Percentiles rank a stretch among this genome's conserved stretches.
Evolutionary conservation across 2,329 filamentous ascomycete species (phyloP).

Genomic region (Nannizziopsis barbatae): DNA sequence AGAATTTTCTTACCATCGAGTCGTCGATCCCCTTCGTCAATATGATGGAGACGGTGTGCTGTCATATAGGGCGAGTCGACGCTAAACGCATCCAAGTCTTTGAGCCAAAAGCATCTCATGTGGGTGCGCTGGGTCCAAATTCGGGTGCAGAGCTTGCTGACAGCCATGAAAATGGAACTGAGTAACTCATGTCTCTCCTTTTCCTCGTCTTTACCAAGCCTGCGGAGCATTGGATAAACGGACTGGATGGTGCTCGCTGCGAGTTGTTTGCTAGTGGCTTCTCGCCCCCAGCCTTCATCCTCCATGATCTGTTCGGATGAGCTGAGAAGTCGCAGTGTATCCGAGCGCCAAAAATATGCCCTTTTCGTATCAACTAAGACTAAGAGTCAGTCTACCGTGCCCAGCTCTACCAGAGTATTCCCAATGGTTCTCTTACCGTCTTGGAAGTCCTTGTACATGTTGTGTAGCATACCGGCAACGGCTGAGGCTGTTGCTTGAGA

Average conservation of each 20-base stretch:
- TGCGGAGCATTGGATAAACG: background rate
- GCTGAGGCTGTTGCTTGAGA: background rate
- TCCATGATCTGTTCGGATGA: background rate
- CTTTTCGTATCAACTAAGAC: conserved; percentile 13
- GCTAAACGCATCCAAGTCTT: conserved; percentile 4
- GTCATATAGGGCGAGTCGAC: conserved; percentile 9
- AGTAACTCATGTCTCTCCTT: conserved; percentile 3
- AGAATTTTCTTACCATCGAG: conserved; percentile 15
- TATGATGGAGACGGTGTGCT: conserved; percentile 18
- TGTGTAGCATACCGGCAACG: background rate
- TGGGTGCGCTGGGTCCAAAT: conserved; percentile 18
- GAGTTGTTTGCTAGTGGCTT: background rate
- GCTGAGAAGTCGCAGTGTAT: conserved; percentile 16
- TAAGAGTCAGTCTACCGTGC: background rate
- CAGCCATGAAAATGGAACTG: conserved; percentile 11
- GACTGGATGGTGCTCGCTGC: conserved; percentile 2
- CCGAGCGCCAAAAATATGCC: conserved; percentile 19
- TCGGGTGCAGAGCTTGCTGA: conserved; percentile 13
- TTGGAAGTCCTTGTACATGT: background rate
- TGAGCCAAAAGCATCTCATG: conserved; percentile 8
- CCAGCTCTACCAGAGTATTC: background rate
- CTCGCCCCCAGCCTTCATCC: background rate
- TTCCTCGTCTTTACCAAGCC: background rate
- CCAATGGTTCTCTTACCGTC: background rate
- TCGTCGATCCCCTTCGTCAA: conserved; percentile 16